These are phyloP conservation scores for Apiotrichum veenhuisii DNA, from an alignment of 1,284 basidiomycete genomes.

Conservation along the genomic window DNA sequence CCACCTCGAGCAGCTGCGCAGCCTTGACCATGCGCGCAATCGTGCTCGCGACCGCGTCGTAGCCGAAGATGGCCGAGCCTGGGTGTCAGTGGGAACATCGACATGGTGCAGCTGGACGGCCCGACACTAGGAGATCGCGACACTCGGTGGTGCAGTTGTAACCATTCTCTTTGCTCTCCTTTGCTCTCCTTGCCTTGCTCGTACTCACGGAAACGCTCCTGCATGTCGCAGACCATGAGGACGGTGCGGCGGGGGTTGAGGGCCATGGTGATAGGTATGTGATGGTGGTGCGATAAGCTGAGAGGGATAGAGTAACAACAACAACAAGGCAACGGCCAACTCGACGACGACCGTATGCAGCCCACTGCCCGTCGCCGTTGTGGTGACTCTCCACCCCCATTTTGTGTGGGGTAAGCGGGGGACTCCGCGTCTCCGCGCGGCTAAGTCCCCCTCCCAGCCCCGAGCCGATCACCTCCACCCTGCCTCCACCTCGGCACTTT, in stretches of 20 bases:
- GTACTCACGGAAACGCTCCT: constrained; percentile 67
- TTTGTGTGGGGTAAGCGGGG: too few species aligned
- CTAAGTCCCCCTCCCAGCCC: too few species aligned
- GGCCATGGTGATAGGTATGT: constrained; percentile 8
- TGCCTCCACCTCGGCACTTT: background rate
- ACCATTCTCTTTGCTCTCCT: background rate
- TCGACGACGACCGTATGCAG: too few species aligned
- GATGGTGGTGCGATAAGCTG: background rate
- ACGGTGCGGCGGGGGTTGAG: constrained; percentile 52
- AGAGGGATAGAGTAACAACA: background rate
- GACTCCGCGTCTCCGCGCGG: too few species aligned
- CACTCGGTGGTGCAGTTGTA: too few species aligned
- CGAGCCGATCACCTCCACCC: background rate
- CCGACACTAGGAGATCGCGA: too few species aligned
- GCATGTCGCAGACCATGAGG: constrained; percentile 76
- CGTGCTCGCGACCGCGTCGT: constrained; percentile 64
- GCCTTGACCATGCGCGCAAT: constrained; percentile 70
- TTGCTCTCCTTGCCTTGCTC: too few species aligned
- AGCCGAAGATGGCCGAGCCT: constrained; percentile 58
- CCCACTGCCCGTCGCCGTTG: too few species aligned
- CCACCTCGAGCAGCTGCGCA: constrained; percentile 48
- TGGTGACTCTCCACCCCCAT: too few species aligned
- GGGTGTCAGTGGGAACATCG: background rate
- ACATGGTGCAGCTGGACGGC: too few species aligned
- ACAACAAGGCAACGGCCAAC: background rate